A percentile compares a stretch with the other conserved stretches of the same genome.
Evolutionary conservation across 192 early-diverging fungal genomes (phyloP).

Genomic region (Lobosporangium transversale): DNA sequence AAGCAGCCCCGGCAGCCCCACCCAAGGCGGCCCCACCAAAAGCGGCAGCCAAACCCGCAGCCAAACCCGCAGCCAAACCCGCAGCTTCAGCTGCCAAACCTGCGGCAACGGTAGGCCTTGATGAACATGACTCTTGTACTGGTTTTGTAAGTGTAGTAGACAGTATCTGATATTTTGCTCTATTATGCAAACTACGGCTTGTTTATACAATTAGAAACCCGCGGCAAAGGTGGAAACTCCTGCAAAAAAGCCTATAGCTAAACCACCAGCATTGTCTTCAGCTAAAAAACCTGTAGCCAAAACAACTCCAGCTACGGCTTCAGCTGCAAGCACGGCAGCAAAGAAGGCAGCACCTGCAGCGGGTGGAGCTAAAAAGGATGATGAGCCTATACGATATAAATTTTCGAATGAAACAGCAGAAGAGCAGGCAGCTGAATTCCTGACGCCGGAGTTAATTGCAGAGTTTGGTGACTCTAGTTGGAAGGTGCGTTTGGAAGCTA

Average conservation of each 20-base stretch:
- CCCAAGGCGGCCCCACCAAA: slow-evolving; percentile 46
- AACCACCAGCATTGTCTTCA: slow-evolving; percentile 45
- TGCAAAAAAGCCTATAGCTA: slow-evolving; percentile 38
- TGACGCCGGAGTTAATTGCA: slow-evolving; percentile 68
- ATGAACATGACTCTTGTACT: no score
- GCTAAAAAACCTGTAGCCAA: slow-evolving; percentile 47
- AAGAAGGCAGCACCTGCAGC: slow-evolving; percentile 45
- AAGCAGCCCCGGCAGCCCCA: slow-evolving; percentile 58
- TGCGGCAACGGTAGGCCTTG: no score
- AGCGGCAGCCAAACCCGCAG: slow-evolving; percentile 35
- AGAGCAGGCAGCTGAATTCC: slow-evolving; percentile 67
- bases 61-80: slow-evolving; percentile 48
- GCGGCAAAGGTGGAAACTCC: slow-evolving; percentile 24
- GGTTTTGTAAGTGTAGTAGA: no score
- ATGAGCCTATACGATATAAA: slow-evolving; percentile 73
- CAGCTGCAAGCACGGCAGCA: slow-evolving; percentile 24
- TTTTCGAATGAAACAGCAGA: slow-evolving; percentile 81
- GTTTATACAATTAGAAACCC: slow-evolving; percentile 55
- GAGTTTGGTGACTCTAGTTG: slow-evolving; percentile 79
- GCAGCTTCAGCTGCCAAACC: no score
- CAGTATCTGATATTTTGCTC: no score
- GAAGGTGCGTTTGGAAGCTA: slow-evolving; percentile 89
- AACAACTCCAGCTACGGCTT: slow-evolving; percentile 20
- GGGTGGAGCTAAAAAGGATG: slow-evolving; percentile 53
- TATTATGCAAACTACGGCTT: no score